A percentile compares a stretch with the other conserved stretches of the same genome.
Evolutionary conservation across 2,329 filamentous ascomycete species (phyloP).

Genomic region (Tolypocladium endophyticum): DNA sequence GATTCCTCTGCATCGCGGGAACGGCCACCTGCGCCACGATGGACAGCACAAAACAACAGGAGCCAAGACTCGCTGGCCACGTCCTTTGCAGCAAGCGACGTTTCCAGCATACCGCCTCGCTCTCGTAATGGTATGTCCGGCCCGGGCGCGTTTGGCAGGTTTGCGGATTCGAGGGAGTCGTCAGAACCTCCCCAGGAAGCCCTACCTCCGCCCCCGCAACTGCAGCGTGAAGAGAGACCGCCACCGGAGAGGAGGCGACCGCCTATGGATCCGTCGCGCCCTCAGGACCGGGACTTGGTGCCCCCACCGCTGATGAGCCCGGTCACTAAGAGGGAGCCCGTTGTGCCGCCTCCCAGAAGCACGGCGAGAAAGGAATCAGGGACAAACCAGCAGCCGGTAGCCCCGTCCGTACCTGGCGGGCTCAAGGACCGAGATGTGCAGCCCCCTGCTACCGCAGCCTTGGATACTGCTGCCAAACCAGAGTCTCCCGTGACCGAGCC

Average conservation of each 20-base stretch:
- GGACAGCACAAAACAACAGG: constrained; percentile 38
- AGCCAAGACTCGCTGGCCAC: constrained; percentile 47
- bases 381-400: constrained; percentile 14
- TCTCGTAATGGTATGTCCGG: constrained; percentile 40
- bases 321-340: constrained; percentile 30
- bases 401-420: constrained; percentile 18
- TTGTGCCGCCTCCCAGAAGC: constrained; percentile 40
- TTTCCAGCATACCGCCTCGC: constrained; percentile 36
- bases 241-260: constrained; percentile 56
- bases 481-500: constrained; percentile 4
- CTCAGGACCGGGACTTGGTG: constrained; percentile 44
- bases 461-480: constrained; percentile 3
- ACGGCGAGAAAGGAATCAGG: constrained; percentile 33
- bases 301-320: constrained; percentile 48
- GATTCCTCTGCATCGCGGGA: constrained; percentile 32
- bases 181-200: constrained; percentile 7
- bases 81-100: constrained; percentile 34
- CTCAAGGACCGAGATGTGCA: constrained; percentile 20
- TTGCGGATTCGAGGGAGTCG: constrained; percentile 15
- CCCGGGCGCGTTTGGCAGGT: constrained; percentile 25
- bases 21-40: constrained; percentile 31
- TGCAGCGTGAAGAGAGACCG: constrained; percentile 28
- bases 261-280: constrained; percentile 51
- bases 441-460: background rate
- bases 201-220: constrained; percentile 5